Evolutionary conservation across 768 basidiomycete species (phyloP).

Genomic region (Panellus pusillus): DNA sequence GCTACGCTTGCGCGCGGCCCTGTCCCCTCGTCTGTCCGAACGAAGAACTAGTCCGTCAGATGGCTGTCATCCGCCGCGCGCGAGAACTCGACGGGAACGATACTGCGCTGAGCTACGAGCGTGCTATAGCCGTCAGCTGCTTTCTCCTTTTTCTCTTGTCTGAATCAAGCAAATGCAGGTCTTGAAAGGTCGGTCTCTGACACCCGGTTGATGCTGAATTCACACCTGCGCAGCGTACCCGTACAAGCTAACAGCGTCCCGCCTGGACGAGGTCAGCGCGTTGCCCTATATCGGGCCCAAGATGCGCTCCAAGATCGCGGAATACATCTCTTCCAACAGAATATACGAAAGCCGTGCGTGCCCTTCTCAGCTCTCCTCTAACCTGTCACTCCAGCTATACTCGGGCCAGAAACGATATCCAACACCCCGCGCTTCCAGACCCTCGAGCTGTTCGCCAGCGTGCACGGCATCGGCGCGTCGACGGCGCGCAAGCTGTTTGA

Average conservation of each 20-base stretch:
- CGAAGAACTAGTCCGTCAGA: constrained; percentile 56
- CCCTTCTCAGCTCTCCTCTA: neutral
- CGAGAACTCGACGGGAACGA: constrained; percentile 68
- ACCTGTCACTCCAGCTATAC: no score
- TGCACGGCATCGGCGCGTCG: constrained; percentile 76
- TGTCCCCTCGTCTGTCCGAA: constrained; percentile 72
- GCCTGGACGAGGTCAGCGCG: constrained; percentile 39
- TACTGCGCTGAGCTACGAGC: constrained; percentile 66
- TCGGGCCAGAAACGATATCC: constrained; percentile 44
- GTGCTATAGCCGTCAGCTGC: constrained; percentile 65
- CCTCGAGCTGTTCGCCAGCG: constrained; percentile 55
- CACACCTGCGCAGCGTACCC: constrained; percentile 47
- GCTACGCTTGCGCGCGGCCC: constrained; percentile 60
- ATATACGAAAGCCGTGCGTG: constrained; percentile 56
- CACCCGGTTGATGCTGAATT: neutral
- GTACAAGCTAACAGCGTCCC: constrained; percentile 36
- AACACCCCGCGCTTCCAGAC: constrained; percentile 54
- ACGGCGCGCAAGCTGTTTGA: constrained; percentile 68
- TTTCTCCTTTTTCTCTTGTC: constrained; percentile 4
- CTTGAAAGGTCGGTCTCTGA: constrained; percentile 47
- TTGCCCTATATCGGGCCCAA: constrained; percentile 55
- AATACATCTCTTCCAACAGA: constrained; percentile 36
- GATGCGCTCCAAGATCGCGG: constrained; percentile 45
- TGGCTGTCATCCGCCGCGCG: constrained; percentile 56
- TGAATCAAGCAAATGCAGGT: constrained; percentile 29